A percentile compares a stretch with the other conserved stretches of the same genome.
These are phyloP conservation scores for Trichoderma orchidacearum DNA, from an alignment of 495 filamentous ascomycete genomes.

Conservation along the genomic window DNA sequence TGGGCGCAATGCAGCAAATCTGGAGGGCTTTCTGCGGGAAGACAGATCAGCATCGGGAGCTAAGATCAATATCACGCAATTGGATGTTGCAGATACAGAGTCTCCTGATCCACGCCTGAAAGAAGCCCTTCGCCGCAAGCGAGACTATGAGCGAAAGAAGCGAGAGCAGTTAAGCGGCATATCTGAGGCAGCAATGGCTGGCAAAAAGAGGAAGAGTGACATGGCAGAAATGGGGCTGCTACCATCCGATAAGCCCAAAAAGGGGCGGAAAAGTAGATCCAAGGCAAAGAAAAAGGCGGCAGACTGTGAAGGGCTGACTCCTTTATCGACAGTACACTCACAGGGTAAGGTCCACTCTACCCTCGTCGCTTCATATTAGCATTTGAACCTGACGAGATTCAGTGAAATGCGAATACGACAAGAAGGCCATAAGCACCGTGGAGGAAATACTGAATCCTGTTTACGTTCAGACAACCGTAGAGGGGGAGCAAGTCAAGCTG, in stretches of 20 bases:
- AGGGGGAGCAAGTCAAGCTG: conserved; percentile 25
- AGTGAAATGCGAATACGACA: conserved; percentile 31
- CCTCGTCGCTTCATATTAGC: background rate
- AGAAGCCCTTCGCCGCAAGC: conserved; percentile 48
- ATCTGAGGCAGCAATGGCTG: conserved; percentile 8
- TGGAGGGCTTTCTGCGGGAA: conserved; percentile 62
- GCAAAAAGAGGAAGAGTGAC: conserved; percentile 14
- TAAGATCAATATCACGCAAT: conserved; percentile 37
- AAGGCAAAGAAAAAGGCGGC: conserved; percentile 5
- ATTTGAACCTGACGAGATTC: background rate
- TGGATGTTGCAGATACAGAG: conserved; percentile 20
- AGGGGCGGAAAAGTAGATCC: conserved; percentile 10
- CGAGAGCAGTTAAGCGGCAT: conserved; percentile 29
- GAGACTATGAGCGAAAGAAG: conserved; percentile 43
- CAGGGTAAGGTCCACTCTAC: background rate
- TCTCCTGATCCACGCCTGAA: conserved; percentile 40
- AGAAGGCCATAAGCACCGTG: conserved; percentile 28
- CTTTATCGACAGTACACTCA: background rate
- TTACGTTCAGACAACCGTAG: conserved; percentile 20
- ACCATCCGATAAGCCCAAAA: background rate
- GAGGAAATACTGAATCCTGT: conserved; percentile 32
- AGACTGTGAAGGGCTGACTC: background rate
- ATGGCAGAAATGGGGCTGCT: background rate
- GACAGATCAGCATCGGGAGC: conserved; percentile 35
- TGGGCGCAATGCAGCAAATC: conserved; percentile 28